Evolutionary conservation across 306 rosid genomes (phyloP), one percentile per base, ranked within the genome.

Genomic region (Betula pendula): DNA sequence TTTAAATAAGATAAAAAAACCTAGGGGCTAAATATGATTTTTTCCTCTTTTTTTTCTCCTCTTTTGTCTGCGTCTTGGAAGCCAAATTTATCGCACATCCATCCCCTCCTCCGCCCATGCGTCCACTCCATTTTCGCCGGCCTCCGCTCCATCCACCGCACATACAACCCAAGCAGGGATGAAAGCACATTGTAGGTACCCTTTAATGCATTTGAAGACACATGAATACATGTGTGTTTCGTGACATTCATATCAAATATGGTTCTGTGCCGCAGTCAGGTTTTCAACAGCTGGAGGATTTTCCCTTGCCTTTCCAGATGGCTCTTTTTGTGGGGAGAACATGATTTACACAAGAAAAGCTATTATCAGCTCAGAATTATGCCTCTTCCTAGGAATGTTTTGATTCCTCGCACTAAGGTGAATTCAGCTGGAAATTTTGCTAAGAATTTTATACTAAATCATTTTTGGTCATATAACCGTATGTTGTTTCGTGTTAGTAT

Each of bases 261-360:
- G 74, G 6, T 81, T 81, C 67, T 79, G 43, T 59, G 29, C 75
- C 82, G 81, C 91, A 94, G 97, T 84, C 87, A 75, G 84, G 96
- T 78, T 86, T 90, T 71, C 77, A 43, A 79, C 73, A 63, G 49
- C 88, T 92, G 45, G 77, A 85, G 81, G 88, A 84, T 45, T n/a
- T n/a, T n/a, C 93, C 92, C 20, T 15, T 86, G 73, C 96, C 97
- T 12, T 92, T 90, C 66, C 92, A 94, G 97, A 65, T 90, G 84
- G 96, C 93, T 51, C 91, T 90, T 78, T 94, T 92, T 53, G 97
- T 92, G 27, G 97, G 92, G 85, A 97, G 98, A 84, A 92, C 98
- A 63, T 94, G 93, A 22, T 94, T 90, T 75, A 90, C 97, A 2
- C 86, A 87, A 62, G 19, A 83, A 63, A 94, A 94, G 80, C 87